phyloP scores from a whole-genome alignment of 768 basidiomycete genomes.

The Trametes villosa region DNA sequence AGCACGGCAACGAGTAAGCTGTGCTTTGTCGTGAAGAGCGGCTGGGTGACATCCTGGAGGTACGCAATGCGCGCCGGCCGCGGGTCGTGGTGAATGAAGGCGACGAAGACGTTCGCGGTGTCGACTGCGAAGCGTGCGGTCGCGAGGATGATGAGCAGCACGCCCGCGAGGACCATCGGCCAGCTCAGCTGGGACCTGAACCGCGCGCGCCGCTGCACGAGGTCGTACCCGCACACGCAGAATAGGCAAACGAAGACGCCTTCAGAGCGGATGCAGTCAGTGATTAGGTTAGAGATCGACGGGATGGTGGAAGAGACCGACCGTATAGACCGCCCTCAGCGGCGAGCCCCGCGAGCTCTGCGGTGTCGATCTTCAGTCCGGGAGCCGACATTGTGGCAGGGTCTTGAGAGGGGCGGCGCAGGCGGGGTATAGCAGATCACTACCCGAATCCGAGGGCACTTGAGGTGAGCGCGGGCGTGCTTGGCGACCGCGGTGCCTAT shows the following conservation, averaged over 20 bases:
- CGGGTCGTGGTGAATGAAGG: constrained; percentile 17
- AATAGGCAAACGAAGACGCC: constrained; percentile 17
- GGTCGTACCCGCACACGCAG: constrained; percentile 16
- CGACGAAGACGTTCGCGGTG: constrained; percentile 18
- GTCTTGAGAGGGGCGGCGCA: neutral
- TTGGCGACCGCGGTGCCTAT: too few relatives aligned
- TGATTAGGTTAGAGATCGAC: neutral
- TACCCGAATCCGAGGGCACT: too few relatives aligned
- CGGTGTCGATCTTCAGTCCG: neutral
- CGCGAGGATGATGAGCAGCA: constrained; percentile 20
- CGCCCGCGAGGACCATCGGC: constrained; percentile 17
- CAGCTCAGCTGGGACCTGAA: constrained; percentile 8
- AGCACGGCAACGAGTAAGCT: constrained; percentile 6
- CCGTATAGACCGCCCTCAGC: neutral
- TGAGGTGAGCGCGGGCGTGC: too few relatives aligned
- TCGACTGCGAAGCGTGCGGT: constrained; percentile 21
- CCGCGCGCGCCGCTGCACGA: constrained; percentile 2
- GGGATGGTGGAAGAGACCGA: neutral
- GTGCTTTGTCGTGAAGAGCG: constrained; percentile 22
- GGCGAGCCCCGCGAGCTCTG: neutral
- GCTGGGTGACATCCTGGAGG: constrained; percentile 15
- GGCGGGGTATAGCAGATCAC: too few relatives aligned
- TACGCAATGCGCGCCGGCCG: constrained; percentile 17
- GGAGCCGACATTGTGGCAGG: neutral
- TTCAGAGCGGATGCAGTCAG: neutral